A percentile compares a stretch with the other conserved stretches of the same genome.
phyloP scores from a whole-genome alignment of 2,329 filamentous ascomycete species.

The Domatiomyces globalis region DNA sequence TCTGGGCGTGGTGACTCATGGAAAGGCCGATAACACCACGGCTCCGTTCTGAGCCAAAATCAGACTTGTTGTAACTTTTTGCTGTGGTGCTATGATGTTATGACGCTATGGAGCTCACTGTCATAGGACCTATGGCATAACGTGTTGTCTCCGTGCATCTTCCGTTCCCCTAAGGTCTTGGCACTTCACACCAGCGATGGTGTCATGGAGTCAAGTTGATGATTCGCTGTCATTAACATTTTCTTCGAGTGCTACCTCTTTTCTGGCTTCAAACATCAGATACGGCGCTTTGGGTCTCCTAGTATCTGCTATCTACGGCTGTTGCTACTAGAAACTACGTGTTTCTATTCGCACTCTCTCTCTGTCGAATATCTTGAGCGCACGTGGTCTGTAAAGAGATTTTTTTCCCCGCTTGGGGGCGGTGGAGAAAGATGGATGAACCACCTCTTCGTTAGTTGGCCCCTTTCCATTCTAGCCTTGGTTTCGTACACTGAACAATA shows the following conservation, averaged over 20 bases:
- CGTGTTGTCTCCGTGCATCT: not conserved
- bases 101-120: not conserved
- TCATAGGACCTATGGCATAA: not conserved
- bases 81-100: not conserved
- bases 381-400: not conserved
- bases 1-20: slow-evolving; percentile 12
- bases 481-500: slow-evolving; percentile 16
- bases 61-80: not conserved
- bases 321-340: not conserved
- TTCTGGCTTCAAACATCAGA: too few relatives aligned
- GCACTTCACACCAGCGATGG: not conserved
- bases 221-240: not conserved
- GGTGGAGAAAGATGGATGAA: slow-evolving; percentile 11
- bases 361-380: not conserved
- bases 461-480: not conserved
- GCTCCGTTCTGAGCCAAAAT: not conserved
- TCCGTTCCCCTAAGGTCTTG: not conserved
- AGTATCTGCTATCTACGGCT: not conserved
- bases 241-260: not conserved
- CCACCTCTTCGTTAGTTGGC: slow-evolving; percentile 3
- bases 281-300: not conserved
- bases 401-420: not conserved
- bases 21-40: slow-evolving; percentile 2
- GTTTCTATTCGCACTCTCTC: not conserved
- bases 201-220: not conserved